Percentiles rank a stretch among this genome's conserved stretches.
Conservation (phyloP, 2,329 filamentous ascomycete species). For the Aspergillus versicolor region DNA sequence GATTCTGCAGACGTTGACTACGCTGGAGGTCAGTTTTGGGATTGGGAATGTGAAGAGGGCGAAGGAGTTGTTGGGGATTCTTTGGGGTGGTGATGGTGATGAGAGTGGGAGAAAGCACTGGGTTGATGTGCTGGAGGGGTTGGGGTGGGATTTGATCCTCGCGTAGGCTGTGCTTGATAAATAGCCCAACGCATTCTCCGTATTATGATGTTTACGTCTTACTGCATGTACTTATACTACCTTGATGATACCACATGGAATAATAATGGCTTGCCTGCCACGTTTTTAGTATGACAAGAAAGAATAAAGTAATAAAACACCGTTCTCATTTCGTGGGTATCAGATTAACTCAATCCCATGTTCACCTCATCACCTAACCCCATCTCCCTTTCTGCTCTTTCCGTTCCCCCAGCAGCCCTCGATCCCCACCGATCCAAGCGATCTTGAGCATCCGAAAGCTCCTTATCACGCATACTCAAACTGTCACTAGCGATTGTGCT, state of each 20-base stretch:
- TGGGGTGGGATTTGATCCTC: constrained; percentile 35
- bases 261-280: background rate
- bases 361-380: constrained; percentile 79
- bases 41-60: constrained; percentile 36
- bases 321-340: background rate
- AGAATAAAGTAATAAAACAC: background rate
- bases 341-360: constrained; percentile 72
- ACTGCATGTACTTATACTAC: background rate
- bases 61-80: constrained; percentile 29
- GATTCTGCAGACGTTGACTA: constrained; percentile 26
- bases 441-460: constrained; percentile 42
- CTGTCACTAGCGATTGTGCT: constrained; percentile 31
- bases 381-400: constrained; percentile 58
- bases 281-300: background rate
- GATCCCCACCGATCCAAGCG: constrained; percentile 54
- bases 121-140: constrained; percentile 32
- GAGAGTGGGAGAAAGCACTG: constrained; percentile 24
- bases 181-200: background rate
- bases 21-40: constrained; percentile 34
- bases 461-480: constrained; percentile 37
- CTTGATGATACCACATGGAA: background rate
- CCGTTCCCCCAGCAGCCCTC: constrained; percentile 55
- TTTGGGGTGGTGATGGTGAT: constrained; percentile 22
- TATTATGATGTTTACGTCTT: background rate
- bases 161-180: constrained; percentile 17